Evolutionary conservation across 2,329 filamentous ascomycete genomes (phyloP).

Genomic region (Cytospora piceae): DNA sequence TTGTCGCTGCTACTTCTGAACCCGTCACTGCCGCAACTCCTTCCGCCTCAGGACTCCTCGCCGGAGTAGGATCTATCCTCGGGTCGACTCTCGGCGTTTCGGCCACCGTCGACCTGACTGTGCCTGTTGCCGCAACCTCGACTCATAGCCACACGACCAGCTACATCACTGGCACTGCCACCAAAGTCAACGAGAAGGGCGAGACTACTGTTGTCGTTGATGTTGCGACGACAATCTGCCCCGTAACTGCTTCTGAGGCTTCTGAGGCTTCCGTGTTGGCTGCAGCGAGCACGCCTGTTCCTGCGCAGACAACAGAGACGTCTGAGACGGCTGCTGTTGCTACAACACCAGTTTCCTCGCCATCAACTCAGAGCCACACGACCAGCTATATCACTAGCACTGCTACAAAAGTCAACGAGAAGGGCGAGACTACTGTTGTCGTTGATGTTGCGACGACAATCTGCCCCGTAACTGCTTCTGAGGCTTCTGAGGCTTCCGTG

Average conservation of each 20-base stretch:
- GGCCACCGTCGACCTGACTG: slow-evolving; percentile 9
- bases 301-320: slow-evolving; percentile 22
- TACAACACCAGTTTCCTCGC: neutral
- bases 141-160: slow-evolving; percentile 25
- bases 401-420: slow-evolving; percentile 19
- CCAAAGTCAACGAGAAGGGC: slow-evolving; percentile 21
- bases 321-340: slow-evolving; percentile 16
- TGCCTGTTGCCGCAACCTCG: neutral
- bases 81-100: slow-evolving; percentile 19
- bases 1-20: slow-evolving; percentile 7
- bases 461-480: slow-evolving; percentile 28
- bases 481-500: slow-evolving; percentile 15
- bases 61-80: slow-evolving; percentile 21
- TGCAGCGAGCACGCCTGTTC: slow-evolving; percentile 9
- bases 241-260: slow-evolving; percentile 26
- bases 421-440: slow-evolving; percentile 28
- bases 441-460: slow-evolving; percentile 25
- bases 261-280: slow-evolving; percentile 7
- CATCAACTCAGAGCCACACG: slow-evolving; percentile 17
- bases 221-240: slow-evolving; percentile 27
- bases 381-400: slow-evolving; percentile 26
- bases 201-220: slow-evolving; percentile 28
- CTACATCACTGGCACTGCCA: slow-evolving; percentile 20
- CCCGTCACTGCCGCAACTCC: slow-evolving; percentile 10
- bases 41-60: slow-evolving; percentile 18